These are phyloP conservation scores for Phytophthora syringae DNA, from an alignment of 352 stramenopile species.

Conservation along the genomic window DNA sequence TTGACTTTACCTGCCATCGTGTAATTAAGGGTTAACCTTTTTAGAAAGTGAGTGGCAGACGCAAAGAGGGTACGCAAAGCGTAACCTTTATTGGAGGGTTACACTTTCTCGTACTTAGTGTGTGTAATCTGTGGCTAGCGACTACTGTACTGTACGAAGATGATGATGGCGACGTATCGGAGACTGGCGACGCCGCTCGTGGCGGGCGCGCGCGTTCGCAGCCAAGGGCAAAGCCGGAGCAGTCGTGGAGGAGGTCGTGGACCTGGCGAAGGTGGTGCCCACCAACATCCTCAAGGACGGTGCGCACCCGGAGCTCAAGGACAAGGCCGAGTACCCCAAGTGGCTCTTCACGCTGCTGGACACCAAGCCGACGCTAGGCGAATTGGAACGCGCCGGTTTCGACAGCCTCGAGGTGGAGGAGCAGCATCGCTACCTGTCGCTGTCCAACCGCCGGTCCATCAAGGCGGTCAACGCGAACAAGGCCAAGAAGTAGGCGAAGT, in stretches of 20 bases:
- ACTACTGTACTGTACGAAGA: too few relatives aligned
- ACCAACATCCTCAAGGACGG: slow-evolving; percentile 90
- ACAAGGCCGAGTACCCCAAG: slow-evolving; percentile 79
- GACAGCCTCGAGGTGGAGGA: slow-evolving; percentile 80
- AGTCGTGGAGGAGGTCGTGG: slow-evolving; percentile 73
- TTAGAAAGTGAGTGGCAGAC: neutral
- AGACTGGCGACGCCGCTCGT: slow-evolving; percentile 40
- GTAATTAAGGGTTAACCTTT: too few relatives aligned
- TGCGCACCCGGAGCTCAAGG: slow-evolving; percentile 81
- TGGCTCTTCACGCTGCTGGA: slow-evolving; percentile 88
- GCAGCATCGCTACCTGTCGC: slow-evolving; percentile 79
- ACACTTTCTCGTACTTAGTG: too few relatives aligned
- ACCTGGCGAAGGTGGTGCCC: slow-evolving; percentile 77
- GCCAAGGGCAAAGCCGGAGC: slow-evolving; percentile 66
- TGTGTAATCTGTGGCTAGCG: neutral
- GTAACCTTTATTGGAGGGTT: too few relatives aligned
- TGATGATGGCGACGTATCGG: slow-evolving; percentile 49
- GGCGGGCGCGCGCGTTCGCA: slow-evolving; percentile 57
- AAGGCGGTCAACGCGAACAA: slow-evolving; percentile 83
- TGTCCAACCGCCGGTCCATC: slow-evolving; percentile 73
- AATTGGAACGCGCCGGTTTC: slow-evolving; percentile 82
- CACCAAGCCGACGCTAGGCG: slow-evolving; percentile 70
- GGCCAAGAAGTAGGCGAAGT: slow-evolving; percentile 81
- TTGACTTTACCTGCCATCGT: slow-evolving; percentile 59
- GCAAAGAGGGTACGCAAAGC: too few relatives aligned